A percentile compares a stretch with the other conserved stretches of the same genome.
Evolutionary conservation across 139 green algal species (phyloP).

Genomic region (Chloropicon primus): DNA sequence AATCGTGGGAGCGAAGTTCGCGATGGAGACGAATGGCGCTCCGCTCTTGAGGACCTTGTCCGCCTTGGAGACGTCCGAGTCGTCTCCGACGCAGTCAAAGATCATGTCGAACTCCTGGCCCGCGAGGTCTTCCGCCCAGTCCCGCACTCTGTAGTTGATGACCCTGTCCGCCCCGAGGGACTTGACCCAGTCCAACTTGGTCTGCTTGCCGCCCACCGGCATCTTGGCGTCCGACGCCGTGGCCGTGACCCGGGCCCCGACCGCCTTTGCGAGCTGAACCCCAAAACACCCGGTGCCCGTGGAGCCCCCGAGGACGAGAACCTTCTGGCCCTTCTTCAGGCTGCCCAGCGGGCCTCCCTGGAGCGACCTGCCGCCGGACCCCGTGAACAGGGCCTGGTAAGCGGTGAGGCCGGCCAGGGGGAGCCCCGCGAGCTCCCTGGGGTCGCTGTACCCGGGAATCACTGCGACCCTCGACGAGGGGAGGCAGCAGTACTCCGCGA

Average conservation of each 20-base stretch:
- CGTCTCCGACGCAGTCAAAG: slow-evolving; percentile 3
- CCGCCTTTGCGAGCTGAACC: neutral
- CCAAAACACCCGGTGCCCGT: neutral
- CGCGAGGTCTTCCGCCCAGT: neutral
- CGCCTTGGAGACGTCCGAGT: neutral
- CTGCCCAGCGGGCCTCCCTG: neutral
- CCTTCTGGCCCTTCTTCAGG: neutral
- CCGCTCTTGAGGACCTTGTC: neutral
- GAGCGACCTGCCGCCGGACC: neutral
- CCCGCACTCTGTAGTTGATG: neutral
- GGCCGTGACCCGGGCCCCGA: neutral
- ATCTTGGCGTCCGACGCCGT: no score
- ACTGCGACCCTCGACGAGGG: neutral
- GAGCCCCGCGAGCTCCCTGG: neutral
- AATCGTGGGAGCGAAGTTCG: neutral
- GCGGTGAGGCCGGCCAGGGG: slow-evolving; percentile 1
- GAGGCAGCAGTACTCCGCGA: neutral
- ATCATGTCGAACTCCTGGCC: slow-evolving; percentile 4
- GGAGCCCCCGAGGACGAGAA: neutral
- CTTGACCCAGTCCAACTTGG: neutral
- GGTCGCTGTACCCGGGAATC: neutral
- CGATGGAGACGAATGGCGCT: neutral
- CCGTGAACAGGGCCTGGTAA: slow-evolving; percentile 5
- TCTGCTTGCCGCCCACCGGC: neutral
- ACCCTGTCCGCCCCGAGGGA: slow-evolving; percentile 1